phyloP scores from a whole-genome alignment of 2,329 filamentous ascomycete genomes.

The Simplicillium aogashimaense region DNA sequence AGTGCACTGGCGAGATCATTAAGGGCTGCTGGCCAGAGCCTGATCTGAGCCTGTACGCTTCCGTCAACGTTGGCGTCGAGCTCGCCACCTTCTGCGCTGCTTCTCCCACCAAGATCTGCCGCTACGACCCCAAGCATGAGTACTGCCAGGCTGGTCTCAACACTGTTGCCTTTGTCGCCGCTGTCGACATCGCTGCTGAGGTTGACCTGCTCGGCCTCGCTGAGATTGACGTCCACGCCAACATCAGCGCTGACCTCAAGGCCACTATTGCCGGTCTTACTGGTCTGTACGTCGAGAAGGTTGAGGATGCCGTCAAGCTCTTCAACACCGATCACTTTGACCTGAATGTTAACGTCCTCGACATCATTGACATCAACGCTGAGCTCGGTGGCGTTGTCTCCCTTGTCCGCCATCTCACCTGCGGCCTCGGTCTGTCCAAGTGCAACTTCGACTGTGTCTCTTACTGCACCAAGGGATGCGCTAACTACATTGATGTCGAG shows the following conservation, averaged over 20 bases:
- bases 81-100: constrained; percentile 22
- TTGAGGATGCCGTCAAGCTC: constrained; percentile 20
- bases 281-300: constrained; percentile 20
- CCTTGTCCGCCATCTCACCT: constrained; percentile 11
- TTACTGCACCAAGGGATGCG: constrained; percentile 25
- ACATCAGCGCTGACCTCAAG: constrained; percentile 20
- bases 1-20: constrained; percentile 16
- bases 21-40: constrained; percentile 24
- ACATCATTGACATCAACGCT: constrained; percentile 15
- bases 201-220: constrained; percentile 11
- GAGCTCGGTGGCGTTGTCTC: constrained; percentile 8
- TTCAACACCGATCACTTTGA: constrained; percentile 26
- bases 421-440: constrained; percentile 19
- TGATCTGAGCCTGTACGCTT: constrained; percentile 13
- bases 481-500: constrained; percentile 24
- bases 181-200: constrained; percentile 16
- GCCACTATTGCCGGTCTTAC: constrained; percentile 19
- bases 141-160: constrained; percentile 24
- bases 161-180: constrained; percentile 23
- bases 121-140: constrained; percentile 20
- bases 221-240: constrained; percentile 12
- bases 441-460: constrained; percentile 28
- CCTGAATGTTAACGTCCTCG: constrained; percentile 13
- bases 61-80: constrained; percentile 12
- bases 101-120: constrained; percentile 23